These are phyloP conservation scores for Neckera pumila DNA, from an alignment of 225 moss, liverwort and hornwort genomes.

Conservation along the genomic window DNA sequence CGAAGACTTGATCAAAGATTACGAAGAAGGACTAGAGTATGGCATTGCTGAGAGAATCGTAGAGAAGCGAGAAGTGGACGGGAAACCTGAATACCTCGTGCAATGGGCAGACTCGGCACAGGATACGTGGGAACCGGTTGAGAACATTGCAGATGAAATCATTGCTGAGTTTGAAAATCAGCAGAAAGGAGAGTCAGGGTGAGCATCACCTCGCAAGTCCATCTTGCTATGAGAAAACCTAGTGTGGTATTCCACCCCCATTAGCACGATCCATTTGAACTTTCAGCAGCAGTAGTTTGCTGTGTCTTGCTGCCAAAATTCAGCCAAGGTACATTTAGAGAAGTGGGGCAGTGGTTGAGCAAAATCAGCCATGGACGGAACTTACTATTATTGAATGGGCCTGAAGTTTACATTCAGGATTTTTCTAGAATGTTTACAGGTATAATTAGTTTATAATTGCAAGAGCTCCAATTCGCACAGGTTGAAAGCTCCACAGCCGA, in stretches of 20 bases:
- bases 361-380: neutral
- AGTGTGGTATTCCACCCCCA: neutral
- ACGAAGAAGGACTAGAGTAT: slow-evolving; percentile 86
- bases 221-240: neutral
- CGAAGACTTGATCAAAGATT: slow-evolving; percentile 81
- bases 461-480: neutral
- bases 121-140: slow-evolving; percentile 70
- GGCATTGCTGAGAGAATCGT: slow-evolving; percentile 74
- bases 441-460: neutral
- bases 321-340: neutral
- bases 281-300: neutral
- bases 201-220: neutral
- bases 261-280: neutral
- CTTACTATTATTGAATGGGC: no score
- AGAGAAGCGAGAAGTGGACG: slow-evolving; percentile 52
- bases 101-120: slow-evolving; percentile 71
- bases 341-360: neutral
- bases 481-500: neutral
- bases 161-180: slow-evolving; percentile 53
- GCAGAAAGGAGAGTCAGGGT: slow-evolving; percentile 1
- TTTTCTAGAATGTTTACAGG: neutral
- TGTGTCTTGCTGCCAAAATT: neutral
- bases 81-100: slow-evolving; percentile 64
- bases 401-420: no score
- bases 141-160: slow-evolving; percentile 72